Evolutionary conservation across 495 filamentous ascomycete species (phyloP).

Genomic region (Penicillium goetzii): DNA sequence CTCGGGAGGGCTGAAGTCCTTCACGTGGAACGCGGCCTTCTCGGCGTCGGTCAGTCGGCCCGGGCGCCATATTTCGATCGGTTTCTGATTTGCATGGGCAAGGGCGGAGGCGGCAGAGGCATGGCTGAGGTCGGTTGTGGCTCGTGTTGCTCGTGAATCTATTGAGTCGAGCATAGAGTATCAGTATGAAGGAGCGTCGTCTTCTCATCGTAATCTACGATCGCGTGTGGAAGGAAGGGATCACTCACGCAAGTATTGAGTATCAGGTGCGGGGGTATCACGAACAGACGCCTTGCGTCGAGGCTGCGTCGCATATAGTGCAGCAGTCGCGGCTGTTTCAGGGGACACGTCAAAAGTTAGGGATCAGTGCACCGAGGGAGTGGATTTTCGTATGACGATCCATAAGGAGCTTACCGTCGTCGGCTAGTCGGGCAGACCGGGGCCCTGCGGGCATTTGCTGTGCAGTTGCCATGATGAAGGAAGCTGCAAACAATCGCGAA

Average conservation of each 20-base stretch:
- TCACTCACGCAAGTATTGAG: constrained; percentile 34
- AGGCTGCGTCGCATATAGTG: constrained; percentile 53
- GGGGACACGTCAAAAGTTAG: constrained; percentile 19
- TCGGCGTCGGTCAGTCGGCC: constrained; percentile 63
- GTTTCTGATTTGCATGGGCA: constrained; percentile 69
- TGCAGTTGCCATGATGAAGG: constrained; percentile 39
- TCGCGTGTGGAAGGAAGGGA: constrained; percentile 20
- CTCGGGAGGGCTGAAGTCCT: constrained; percentile 65
- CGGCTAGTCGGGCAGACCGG: constrained; percentile 41
- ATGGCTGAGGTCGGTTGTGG: constrained; percentile 65
- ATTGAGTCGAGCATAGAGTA: constrained; percentile 46
- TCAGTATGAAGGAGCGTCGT: constrained; percentile 5
- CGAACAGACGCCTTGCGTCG: constrained; percentile 44
- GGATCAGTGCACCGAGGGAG: constrained; percentile 13
- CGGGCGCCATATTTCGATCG: constrained; percentile 64
- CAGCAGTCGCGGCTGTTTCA: constrained; percentile 55
- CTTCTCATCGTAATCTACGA: constrained; percentile 6
- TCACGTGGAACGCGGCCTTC: constrained; percentile 68
- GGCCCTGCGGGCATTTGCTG: constrained; percentile 33
- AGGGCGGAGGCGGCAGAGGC: constrained; percentile 76
- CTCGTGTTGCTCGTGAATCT: constrained; percentile 68
- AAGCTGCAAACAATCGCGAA: constrained; percentile 5
- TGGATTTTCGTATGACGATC: constrained; percentile 16
- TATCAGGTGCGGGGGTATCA: constrained; percentile 33
- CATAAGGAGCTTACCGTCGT: constrained; percentile 43